A percentile compares a stretch with the other conserved stretches of the same genome.
Evolutionary conservation across 768 basidiomycete species (phyloP).

Genomic region (Hortiboletus flavorubellus): DNA sequence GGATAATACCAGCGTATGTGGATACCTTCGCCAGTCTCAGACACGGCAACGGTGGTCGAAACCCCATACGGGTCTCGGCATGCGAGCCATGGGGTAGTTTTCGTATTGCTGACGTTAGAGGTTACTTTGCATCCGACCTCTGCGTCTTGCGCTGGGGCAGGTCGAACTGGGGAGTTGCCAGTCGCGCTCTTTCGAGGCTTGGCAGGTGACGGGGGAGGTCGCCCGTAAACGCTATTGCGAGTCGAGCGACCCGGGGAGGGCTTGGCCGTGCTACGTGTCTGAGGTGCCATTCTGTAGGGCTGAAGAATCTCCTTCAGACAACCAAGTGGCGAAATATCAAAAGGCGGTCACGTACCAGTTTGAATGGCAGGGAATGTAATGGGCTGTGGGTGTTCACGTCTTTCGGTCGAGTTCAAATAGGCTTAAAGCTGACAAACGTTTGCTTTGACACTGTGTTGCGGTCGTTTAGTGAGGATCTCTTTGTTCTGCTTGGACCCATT

Average conservation of each 20-base stretch:
- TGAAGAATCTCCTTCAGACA: not conserved
- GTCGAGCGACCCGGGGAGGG: constrained; percentile 16
- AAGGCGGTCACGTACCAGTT: constrained; percentile 1
- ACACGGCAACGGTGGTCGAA: constrained; percentile 13
- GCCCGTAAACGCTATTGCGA: constrained; percentile 24
- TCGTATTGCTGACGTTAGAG: not conserved
- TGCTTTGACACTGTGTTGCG: constrained; percentile 17
- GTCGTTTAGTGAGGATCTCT: constrained; percentile 2
- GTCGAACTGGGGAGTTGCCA: not conserved
- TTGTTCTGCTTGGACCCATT: constrained; percentile 21
- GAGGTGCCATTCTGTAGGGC: constrained; percentile 23
- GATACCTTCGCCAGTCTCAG: constrained; percentile 20
- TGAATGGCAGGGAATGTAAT: not conserved
- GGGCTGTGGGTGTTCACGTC: not conserved
- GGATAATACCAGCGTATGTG: constrained; percentile 22
- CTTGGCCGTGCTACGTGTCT: constrained; percentile 20
- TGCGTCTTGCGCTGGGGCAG: not conserved
- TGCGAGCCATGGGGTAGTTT: constrained; percentile 14
- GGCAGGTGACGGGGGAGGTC: constrained; percentile 4
- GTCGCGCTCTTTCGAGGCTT: constrained; percentile 7
- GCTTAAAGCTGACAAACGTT: not conserved
- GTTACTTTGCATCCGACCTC: not conserved
- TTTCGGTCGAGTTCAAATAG: constrained; percentile 23
- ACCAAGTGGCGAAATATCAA: not conserved
- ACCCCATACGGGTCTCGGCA: constrained; percentile 15